Evolutionary conservation across 192 early-diverging fungal species (phyloP).

Genomic region (Coemansia sp.): DNA sequence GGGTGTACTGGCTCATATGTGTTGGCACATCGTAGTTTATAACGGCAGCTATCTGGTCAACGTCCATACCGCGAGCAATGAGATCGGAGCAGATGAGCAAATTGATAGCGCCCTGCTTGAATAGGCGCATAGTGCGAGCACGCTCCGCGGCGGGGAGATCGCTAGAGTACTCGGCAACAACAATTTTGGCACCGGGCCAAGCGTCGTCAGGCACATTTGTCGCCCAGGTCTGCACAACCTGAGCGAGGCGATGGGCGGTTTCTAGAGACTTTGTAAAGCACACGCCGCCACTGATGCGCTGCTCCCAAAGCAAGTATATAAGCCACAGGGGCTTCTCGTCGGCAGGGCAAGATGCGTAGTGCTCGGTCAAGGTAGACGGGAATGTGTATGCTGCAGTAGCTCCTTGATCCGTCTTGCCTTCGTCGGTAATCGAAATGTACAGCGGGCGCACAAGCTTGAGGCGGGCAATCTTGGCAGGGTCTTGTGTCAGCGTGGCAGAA

Average conservation of each 20-base stretch:
- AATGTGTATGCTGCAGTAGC: slow-evolving; percentile 25
- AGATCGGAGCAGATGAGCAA: slow-evolving; percentile 83
- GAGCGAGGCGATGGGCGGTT: slow-evolving; percentile 76
- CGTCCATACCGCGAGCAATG: slow-evolving; percentile 86
- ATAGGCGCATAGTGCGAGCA: slow-evolving; percentile 59
- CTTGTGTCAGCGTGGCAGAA: slow-evolving; percentile 90
- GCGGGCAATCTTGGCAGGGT: slow-evolving; percentile 88
- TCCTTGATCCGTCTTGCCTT: slow-evolving; percentile 28
- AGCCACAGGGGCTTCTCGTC: slow-evolving; percentile 83
- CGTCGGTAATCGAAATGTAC: slow-evolving; percentile 65
- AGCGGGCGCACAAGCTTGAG: slow-evolving; percentile 76
- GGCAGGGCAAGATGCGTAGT: slow-evolving; percentile 62
- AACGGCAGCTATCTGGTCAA: slow-evolving; percentile 73
- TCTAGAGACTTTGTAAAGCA: slow-evolving; percentile 93
- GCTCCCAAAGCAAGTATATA: slow-evolving; percentile 72
- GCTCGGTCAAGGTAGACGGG: slow-evolving; percentile 66
- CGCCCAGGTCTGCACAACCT: slow-evolving; percentile 65
- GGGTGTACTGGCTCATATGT: slow-evolving; percentile 84
- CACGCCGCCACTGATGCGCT: slow-evolving; percentile 58
- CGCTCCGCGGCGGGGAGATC: slow-evolving; percentile 65
- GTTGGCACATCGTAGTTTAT: slow-evolving; percentile 85
- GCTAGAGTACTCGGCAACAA: slow-evolving; percentile 72
- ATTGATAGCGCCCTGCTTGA: slow-evolving; percentile 64
- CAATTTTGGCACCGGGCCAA: slow-evolving; percentile 13
- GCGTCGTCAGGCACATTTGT: slow-evolving; percentile 19